Conservation (phyloP, 108 stramenopile genomes). For the Pseudonitzschia pungens region DNA sequence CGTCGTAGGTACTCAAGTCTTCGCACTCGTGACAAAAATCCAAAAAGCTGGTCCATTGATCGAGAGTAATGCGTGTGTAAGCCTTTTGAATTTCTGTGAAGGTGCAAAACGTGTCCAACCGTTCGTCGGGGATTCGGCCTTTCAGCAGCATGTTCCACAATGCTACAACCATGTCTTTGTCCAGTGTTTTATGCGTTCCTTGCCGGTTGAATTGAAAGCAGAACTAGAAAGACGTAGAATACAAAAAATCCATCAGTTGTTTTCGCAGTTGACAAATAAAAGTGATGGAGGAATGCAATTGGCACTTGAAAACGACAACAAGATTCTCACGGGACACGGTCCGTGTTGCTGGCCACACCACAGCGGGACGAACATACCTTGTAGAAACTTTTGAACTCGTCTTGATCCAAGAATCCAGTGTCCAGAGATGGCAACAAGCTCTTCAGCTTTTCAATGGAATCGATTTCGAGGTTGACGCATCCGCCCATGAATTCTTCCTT, state of each 20-base stretch:
- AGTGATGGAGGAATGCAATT: no score
- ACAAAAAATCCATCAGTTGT: neutral
- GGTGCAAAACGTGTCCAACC: slow-evolving; percentile 71
- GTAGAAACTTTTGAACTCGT: slow-evolving; percentile 89
- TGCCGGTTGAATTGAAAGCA: slow-evolving; percentile 90
- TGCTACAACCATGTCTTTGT: slow-evolving; percentile 85
- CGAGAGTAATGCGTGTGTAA: slow-evolving; percentile 77
- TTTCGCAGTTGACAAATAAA: no score
- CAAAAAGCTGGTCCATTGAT: slow-evolving; percentile 88
- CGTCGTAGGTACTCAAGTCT: slow-evolving; percentile 75
- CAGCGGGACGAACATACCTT: slow-evolving; percentile 54
- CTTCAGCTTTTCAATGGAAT: slow-evolving; percentile 66
- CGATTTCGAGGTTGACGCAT: slow-evolving; percentile 54
- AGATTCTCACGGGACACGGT: no score
- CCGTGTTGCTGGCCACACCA: no score
- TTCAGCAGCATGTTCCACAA: slow-evolving; percentile 70
- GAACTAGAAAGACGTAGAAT: slow-evolving; percentile 43
- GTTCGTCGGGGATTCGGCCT: slow-evolving; percentile 43
- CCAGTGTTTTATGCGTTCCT: slow-evolving; percentile 89
- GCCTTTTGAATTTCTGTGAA: slow-evolving; percentile 47
- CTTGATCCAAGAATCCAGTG: slow-evolving; percentile 83
- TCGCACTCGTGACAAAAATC: slow-evolving; percentile 80
- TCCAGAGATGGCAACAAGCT: slow-evolving; percentile 69
- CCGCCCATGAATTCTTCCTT: slow-evolving; percentile 75
- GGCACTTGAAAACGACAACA: neutral